Evolutionary conservation across 371 early-diverging fungal genomes (phyloP).

Genomic region (Paraphysoderma sedebokerense): DNA sequence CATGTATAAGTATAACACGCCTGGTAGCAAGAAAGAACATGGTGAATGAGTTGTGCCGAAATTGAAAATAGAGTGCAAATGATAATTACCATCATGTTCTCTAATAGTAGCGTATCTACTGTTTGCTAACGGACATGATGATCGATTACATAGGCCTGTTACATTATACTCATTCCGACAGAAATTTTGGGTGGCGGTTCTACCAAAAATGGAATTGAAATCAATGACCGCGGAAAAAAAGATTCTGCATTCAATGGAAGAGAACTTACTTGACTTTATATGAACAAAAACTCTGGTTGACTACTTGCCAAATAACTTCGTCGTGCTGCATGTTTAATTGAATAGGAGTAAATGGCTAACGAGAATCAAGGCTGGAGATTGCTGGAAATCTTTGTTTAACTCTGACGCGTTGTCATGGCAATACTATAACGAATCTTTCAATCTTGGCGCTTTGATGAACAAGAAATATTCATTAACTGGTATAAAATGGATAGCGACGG

Average conservation of each 20-base stretch:
- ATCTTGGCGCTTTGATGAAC: too few relatives aligned
- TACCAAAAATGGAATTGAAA: slow-evolving; percentile 9
- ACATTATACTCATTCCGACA: slow-evolving; percentile 98
- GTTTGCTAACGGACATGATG: slow-evolving; percentile 97
- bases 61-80: neutral
- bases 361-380: neutral
- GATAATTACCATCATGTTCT: slow-evolving; percentile 61
- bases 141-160: slow-evolving; percentile 93
- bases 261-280: slow-evolving; percentile 69
- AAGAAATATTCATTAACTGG: too few relatives aligned
- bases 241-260: neutral
- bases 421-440: too few relatives aligned
- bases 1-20: slow-evolving; percentile 74
- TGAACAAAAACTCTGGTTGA: slow-evolving; percentile 84
- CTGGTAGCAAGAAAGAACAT: slow-evolving; percentile 10
- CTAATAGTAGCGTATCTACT: slow-evolving; percentile 96
- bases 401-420: too few relatives aligned
- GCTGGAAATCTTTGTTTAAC: too few relatives aligned
- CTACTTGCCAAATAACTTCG: slow-evolving; percentile 81
- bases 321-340: slow-evolving; percentile 16
- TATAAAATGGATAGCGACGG: neutral
- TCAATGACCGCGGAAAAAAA: neutral
- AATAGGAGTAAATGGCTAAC: neutral
- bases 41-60: neutral
- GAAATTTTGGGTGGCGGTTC: slow-evolving; percentile 69